Conservation (phyloP, 2,329 filamentous ascomycete genomes). For the Ustulina deusta region DNA sequence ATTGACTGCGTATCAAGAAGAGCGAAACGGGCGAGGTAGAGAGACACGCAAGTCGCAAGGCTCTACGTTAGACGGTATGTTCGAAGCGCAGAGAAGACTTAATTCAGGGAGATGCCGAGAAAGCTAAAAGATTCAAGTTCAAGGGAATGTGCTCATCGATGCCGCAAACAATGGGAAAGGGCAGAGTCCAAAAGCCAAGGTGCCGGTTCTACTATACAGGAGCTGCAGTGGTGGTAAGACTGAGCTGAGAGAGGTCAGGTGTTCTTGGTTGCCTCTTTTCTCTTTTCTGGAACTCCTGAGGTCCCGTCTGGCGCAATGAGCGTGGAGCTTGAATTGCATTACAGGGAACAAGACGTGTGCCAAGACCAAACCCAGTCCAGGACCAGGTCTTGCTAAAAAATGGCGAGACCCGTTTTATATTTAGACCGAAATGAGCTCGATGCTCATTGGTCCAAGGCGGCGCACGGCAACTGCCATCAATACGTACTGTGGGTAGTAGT, state of each 20-base stretch:
- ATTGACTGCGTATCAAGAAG: constrained; percentile 12
- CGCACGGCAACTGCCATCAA: constrained; percentile 22
- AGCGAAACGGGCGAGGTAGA: background rate
- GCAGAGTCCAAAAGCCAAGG: constrained; percentile 12
- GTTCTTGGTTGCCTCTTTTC: constrained; percentile 31
- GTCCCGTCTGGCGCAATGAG: constrained; percentile 26
- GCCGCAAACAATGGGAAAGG: constrained; percentile 3
- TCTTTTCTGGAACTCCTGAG: constrained; percentile 31
- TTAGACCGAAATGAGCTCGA: constrained; percentile 22
- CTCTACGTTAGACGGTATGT: background rate
- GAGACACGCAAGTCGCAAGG: constrained; percentile 5
- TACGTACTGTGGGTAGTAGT: too few species aligned
- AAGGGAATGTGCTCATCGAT: constrained; percentile 6
- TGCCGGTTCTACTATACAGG: background rate
- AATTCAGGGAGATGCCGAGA: background rate
- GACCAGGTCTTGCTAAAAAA: constrained; percentile 12
- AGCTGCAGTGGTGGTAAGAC: constrained; percentile 37
- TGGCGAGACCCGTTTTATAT: constrained; percentile 30
- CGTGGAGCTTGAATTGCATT: constrained; percentile 37
- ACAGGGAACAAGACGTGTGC: constrained; percentile 46
- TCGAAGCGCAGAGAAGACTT: constrained; percentile 10
- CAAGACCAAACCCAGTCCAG: constrained; percentile 40
- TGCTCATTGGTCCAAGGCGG: constrained; percentile 22
- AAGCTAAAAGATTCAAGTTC: background rate
- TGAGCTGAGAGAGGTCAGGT: constrained; percentile 18